A percentile compares a stretch with the other conserved stretches of the same genome.
Evolutionary conservation across 1,139 yeast genomes (phyloP).

Genomic region (Yamadazyma taylorii): DNA sequence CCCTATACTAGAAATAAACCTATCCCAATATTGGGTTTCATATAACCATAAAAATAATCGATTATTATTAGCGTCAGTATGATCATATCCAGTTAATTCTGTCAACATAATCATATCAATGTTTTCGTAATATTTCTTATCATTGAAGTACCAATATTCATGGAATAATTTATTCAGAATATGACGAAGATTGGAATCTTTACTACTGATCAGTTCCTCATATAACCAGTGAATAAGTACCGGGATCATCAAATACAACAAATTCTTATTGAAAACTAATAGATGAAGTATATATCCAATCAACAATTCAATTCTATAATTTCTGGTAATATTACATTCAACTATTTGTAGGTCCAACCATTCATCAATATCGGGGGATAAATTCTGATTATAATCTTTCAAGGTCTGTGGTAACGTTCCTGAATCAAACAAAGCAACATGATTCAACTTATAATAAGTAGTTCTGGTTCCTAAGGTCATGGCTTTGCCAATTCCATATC

Average conservation of each 20-base stretch:
- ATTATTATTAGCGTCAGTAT: slow-evolving; percentile 6
- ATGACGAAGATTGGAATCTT: slow-evolving; percentile 5
- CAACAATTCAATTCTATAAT: slow-evolving; percentile 25
- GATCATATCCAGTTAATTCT: slow-evolving; percentile 18
- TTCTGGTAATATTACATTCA: slow-evolving; percentile 22
- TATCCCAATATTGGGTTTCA: slow-evolving; percentile 32
- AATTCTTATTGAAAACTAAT: slow-evolving; percentile 28
- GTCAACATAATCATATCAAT: slow-evolving; percentile 18
- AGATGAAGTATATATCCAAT: slow-evolving; percentile 38
- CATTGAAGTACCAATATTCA: slow-evolving; percentile 30
- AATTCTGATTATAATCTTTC: slow-evolving; percentile 19
- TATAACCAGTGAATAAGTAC: slow-evolving; percentile 38
- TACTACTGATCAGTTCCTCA: slow-evolving; percentile 22
- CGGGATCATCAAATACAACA: slow-evolving; percentile 34
- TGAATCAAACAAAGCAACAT: slow-evolving; percentile 33
- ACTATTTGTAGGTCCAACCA: slow-evolving; percentile 35
- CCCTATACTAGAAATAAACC: slow-evolving; percentile 19
- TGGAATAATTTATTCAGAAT: slow-evolving; percentile 20
- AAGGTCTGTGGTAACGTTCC: slow-evolving; percentile 26
- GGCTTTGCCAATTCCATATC: slow-evolving; percentile 33
- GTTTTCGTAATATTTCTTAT: slow-evolving; percentile 15
- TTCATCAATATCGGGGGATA: slow-evolving; percentile 37
- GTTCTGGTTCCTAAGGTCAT: slow-evolving; percentile 36
- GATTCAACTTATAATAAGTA: slow-evolving; percentile 34
- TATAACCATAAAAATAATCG: slow-evolving; percentile 30